phyloP scores from a whole-genome alignment of 2,329 filamentous ascomycete species.

The Neopestalotiopsis sp. region DNA sequence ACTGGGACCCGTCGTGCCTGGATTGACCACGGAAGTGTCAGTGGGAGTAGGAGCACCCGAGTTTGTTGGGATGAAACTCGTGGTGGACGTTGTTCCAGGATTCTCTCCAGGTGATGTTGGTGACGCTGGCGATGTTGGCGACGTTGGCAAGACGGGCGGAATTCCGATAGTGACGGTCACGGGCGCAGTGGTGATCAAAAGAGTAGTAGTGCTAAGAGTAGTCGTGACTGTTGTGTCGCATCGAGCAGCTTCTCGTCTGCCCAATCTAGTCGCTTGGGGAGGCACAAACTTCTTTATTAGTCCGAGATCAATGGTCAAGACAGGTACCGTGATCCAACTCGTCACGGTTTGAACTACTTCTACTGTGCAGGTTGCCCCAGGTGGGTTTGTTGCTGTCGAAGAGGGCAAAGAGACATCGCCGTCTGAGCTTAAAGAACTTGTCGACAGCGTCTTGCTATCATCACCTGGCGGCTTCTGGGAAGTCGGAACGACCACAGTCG shows the following conservation, averaged over 20 bases:
- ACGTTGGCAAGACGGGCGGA: background rate
- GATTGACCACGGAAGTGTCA: background rate
- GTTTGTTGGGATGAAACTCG: background rate
- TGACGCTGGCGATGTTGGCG: background rate
- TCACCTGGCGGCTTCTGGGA: background rate
- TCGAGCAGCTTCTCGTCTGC: background rate
- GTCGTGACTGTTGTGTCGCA: constrained; percentile 8
- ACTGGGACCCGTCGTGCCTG: background rate
- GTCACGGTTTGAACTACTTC: background rate
- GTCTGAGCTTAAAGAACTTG: background rate
- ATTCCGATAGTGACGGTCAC: constrained; percentile 10
- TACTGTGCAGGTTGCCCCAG: constrained; percentile 5
- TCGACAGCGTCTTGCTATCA: background rate
- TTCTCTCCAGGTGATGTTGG: background rate
- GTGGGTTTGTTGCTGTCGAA: background rate
- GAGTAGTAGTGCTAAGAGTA: background rate
- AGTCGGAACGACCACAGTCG: background rate
- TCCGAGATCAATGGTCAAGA: background rate
- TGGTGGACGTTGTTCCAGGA: background rate
- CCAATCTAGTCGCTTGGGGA: background rate
- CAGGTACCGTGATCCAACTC: background rate
- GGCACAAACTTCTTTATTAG: background rate
- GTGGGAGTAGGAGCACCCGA: background rate
- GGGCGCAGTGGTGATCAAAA: background rate
- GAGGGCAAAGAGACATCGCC: background rate